Evolutionary conservation across 1,284 basidiomycete genomes (phyloP).

Genomic region (Microbotryum lychnidis-dioicae): DNA sequence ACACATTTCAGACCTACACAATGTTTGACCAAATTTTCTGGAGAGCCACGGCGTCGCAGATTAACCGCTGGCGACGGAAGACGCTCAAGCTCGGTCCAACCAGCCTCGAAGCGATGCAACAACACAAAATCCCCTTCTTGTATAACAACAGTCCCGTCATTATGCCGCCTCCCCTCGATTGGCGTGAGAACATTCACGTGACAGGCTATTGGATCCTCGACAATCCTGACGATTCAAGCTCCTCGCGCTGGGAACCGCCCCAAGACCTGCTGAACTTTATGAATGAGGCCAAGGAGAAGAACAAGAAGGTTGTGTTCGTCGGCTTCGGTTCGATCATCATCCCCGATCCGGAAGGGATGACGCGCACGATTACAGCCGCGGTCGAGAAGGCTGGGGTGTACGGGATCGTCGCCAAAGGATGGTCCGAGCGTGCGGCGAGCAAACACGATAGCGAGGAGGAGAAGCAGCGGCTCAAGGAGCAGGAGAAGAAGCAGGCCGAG

Average conservation of each 20-base stretch:
- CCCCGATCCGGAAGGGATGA: slow-evolving; percentile 85
- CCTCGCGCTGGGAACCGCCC: slow-evolving; percentile 73
- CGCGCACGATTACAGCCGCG: slow-evolving; percentile 78
- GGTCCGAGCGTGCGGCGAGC: slow-evolving; percentile 81
- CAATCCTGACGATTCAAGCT: slow-evolving; percentile 68
- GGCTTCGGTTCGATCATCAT: slow-evolving; percentile 98
- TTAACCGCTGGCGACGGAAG: slow-evolving; percentile 86
- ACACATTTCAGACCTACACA: slow-evolving; percentile 40
- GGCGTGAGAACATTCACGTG: slow-evolving; percentile 96
- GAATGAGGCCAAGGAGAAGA: slow-evolving; percentile 57
- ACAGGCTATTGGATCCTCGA: slow-evolving; percentile 96
- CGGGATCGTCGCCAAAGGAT: slow-evolving; percentile 92
- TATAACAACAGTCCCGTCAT: slow-evolving; percentile 67
- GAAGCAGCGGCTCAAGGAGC: slow-evolving; percentile 27
- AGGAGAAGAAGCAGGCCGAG: slow-evolving; percentile 30
- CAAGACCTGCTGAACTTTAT: slow-evolving; percentile 73
- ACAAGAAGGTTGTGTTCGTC: slow-evolving; percentile 92
- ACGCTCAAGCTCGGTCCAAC: slow-evolving; percentile 69
- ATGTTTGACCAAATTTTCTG: slow-evolving; percentile 96
- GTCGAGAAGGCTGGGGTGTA: slow-evolving; percentile 47
- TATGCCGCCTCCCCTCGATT: slow-evolving; percentile 85
- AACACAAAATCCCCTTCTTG: slow-evolving; percentile 91
- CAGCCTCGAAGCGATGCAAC: slow-evolving; percentile 84
- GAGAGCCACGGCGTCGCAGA: slow-evolving; percentile 83
- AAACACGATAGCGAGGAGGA: slow-evolving; percentile 46